Base-by-base conservation (phyloP, 352 stramenopile species). In the Blastocystis sp. region DNA sequence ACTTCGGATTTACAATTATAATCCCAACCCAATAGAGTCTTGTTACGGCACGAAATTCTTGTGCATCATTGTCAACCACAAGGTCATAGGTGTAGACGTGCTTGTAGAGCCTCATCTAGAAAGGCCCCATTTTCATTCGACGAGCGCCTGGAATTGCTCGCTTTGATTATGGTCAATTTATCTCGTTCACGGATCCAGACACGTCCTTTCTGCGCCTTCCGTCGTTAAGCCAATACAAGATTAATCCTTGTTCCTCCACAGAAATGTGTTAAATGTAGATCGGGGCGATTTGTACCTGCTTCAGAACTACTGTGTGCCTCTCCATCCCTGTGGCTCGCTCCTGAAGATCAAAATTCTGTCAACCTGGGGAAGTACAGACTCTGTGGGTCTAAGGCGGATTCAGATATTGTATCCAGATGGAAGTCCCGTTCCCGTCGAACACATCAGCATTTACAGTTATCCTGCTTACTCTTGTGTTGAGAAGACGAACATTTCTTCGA, bases 1-100 rank as follows among this genome's bases (percentile, higher is more conserved):
- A 7, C 7, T 78, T 3, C 66, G 66, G 26, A 56, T 78, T 16
- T 78, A 62, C 39, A 78, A 78, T 26, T 78, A 78, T 34, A 78
- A 78, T n/a, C 30, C 30, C 9, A 78, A 45, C 30, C 16, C 39
- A n/a, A 34, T 56, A 47, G 66, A 78, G 7, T 55, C 4, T 24
- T 55, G 50, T 34, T 45, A 45, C 5, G 66, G 66, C 24, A 34
- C 39, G 20, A 53, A 55, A 6, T 78, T 24, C 50, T 9, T 78
- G 24, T 45, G 26, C n/a, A 78, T 78, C 50, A 8, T 34, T 9
- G 6, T 78, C 20, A 53, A 55, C 20, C 20, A 56, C 5, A n/a
- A 55, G 3, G 2, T 34, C 5, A 6, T 78, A 5, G 30, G 66
- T 59, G 30, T 78, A 18, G 13, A 18, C 53, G 18, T 24, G 11